phyloP scores from a whole-genome alignment of 352 stramenopile species.

The Blastocystis sp. region DNA sequence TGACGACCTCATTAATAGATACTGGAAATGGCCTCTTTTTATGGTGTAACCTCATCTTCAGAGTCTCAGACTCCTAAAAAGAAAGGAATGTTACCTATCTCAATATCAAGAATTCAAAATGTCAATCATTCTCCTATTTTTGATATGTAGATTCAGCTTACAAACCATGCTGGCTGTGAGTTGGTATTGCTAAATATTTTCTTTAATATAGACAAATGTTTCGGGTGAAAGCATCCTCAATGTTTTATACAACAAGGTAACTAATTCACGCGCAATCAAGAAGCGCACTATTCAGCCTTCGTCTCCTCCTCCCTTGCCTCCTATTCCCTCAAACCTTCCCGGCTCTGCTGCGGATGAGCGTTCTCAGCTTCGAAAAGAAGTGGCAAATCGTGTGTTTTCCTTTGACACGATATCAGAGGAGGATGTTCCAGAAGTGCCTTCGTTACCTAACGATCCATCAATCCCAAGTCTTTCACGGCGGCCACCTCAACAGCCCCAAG shows the following conservation, averaged over 20 bases:
- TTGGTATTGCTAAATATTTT: background rate
- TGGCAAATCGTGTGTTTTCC: background rate
- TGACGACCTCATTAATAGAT: background rate
- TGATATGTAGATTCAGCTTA: slow-evolving; percentile 6
- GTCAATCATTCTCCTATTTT: background rate
- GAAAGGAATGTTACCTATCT: background rate
- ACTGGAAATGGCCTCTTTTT: background rate
- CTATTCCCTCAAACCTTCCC: background rate
- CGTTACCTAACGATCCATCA: background rate
- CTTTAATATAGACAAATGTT: background rate
- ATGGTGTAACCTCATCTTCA: background rate
- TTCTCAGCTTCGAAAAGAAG: background rate
- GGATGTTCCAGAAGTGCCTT: background rate
- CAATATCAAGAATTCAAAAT: background rate
- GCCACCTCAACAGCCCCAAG: background rate
- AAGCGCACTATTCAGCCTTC: background rate
- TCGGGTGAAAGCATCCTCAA: background rate
- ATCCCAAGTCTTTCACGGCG: background rate
- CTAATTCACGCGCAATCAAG: slow-evolving; percentile 11
- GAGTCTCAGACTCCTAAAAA: background rate
- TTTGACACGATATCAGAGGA: background rate
- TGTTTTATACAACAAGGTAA: background rate
- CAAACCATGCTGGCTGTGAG: background rate
- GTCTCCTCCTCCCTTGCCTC: background rate
- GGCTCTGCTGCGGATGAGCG: background rate